Conservation (phyloP, 2,329 filamentous ascomycete genomes). For the Trichoderma sp. region DNA sequence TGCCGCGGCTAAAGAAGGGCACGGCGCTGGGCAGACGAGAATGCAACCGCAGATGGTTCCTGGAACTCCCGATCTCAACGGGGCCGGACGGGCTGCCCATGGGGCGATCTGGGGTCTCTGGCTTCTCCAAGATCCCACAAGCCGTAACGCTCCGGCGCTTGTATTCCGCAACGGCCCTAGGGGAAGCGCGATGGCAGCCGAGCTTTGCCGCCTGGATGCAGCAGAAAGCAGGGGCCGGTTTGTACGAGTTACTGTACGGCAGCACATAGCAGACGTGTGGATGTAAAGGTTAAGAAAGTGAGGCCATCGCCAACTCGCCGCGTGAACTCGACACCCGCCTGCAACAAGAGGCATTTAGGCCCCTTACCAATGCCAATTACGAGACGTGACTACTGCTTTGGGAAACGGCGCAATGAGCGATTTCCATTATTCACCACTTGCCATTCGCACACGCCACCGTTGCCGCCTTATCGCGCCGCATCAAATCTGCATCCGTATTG, state of each 20-base stretch:
- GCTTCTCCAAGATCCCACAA: constrained; percentile 18
- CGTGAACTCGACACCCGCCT: not conserved
- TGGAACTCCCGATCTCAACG: constrained; percentile 18
- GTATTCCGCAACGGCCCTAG: constrained; percentile 18
- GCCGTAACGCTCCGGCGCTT: constrained; percentile 20
- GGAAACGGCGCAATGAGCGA: constrained; percentile 16
- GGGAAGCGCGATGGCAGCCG: constrained; percentile 18
- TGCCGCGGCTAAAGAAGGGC: constrained; percentile 15
- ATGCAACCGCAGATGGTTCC: constrained; percentile 10
- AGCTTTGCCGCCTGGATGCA: constrained; percentile 14
- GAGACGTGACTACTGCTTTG: constrained; percentile 1
- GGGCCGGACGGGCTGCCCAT: constrained; percentile 14
- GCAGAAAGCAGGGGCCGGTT: not conserved
- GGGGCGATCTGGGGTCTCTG: constrained; percentile 15
- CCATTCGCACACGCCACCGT: not conserved
- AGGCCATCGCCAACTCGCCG: constrained; percentile 13
- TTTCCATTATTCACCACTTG: constrained; percentile 18
- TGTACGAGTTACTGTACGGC: too few relatives aligned
- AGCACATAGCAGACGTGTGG: not conserved
- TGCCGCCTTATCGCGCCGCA: constrained; percentile 12
- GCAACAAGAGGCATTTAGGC: not conserved
- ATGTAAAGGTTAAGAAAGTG: constrained; percentile 6
- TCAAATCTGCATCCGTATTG: constrained; percentile 2
- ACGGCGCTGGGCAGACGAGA: constrained; percentile 6
- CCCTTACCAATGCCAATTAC: constrained; percentile 1